Evolutionary conservation across 768 basidiomycete species (phyloP).

Genomic region (Coprinopsis marcescibilis): DNA sequence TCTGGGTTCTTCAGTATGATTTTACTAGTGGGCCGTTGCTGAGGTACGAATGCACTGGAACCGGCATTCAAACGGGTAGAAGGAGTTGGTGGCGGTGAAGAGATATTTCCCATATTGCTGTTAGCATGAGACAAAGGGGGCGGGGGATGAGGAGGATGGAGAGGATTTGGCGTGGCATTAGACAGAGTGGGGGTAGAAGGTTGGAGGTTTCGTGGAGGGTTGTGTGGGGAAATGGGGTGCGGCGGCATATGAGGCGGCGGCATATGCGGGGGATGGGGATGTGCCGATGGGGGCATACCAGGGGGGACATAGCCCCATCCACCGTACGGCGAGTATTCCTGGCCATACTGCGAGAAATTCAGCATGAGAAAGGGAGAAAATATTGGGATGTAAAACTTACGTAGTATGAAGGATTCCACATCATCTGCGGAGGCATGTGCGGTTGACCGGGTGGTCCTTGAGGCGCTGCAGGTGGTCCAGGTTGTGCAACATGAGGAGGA

Average conservation of each 20-base stretch:
- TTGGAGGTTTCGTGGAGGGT: slow-evolving; percentile 46
- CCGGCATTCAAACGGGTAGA: slow-evolving; percentile 57
- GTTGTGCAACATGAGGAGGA: slow-evolving; percentile 29
- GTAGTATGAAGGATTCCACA: slow-evolving; percentile 3
- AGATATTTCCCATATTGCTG: slow-evolving; percentile 40
- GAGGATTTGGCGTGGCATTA: slow-evolving; percentile 45
- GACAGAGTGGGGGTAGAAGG: slow-evolving; percentile 66
- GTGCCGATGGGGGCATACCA: slow-evolving; percentile 9
- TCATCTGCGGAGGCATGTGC: slow-evolving; percentile 5
- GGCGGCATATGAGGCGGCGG: slow-evolving; percentile 49
- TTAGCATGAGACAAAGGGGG: slow-evolving; percentile 43
- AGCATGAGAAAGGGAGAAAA: background rate
- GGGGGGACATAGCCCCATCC: slow-evolving; percentile 7
- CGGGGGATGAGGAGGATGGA: slow-evolving; percentile 43
- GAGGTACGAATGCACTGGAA: slow-evolving; percentile 65
- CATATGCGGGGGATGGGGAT: slow-evolving; percentile 33
- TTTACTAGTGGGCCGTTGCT: slow-evolving; percentile 27
- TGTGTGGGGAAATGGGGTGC: slow-evolving; percentile 66
- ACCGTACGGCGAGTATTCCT: slow-evolving; percentile 5
- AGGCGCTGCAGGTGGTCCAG: slow-evolving; percentile 4
- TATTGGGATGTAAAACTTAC: background rate
- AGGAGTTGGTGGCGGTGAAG: slow-evolving; percentile 68
- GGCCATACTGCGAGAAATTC: slow-evolving; percentile 1
- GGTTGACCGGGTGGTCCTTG: slow-evolving; percentile 4
- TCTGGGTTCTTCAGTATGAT: slow-evolving; percentile 58